A percentile compares a stretch with the other conserved stretches of the same genome.
Conservation (phyloP, 2,329 filamentous ascomycete genomes). For the Colletotrichum eleusines region DNA sequence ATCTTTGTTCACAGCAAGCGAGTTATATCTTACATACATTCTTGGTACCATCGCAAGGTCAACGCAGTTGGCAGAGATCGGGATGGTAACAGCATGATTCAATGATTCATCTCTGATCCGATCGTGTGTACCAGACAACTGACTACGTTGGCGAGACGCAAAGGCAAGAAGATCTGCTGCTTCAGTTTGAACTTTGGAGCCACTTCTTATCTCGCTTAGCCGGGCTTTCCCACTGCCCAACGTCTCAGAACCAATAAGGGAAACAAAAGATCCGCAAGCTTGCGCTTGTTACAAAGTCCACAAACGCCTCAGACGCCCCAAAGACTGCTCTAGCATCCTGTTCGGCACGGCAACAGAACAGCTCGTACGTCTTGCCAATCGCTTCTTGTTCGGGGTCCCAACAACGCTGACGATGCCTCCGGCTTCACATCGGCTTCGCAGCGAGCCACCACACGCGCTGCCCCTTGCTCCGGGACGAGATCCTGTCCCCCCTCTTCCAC, state of each 20-base stretch:
- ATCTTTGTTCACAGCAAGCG: background rate
- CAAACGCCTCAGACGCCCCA: background rate
- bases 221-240: background rate
- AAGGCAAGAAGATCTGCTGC: background rate
- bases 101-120: background rate
- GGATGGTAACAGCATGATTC: too few species aligned
- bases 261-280: background rate
- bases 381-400: background rate
- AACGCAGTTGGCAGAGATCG: background rate
- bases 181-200: background rate
- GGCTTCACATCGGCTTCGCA: conserved; percentile 26
- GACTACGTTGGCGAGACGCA: background rate
- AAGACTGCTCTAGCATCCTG: background rate
- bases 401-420: background rate
- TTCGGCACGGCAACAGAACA: background rate
- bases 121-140: too few species aligned
- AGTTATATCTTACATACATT: background rate
- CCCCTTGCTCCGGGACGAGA: conserved; percentile 24
- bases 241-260: background rate
- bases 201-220: background rate
- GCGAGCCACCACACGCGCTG: conserved; percentile 38
- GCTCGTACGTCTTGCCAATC: too few species aligned
- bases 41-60: background rate
- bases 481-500: conserved; percentile 36
- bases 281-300: background rate